Conservation (phyloP, 2,329 filamentous ascomycete species). For the Fusarium sp. region DNA sequence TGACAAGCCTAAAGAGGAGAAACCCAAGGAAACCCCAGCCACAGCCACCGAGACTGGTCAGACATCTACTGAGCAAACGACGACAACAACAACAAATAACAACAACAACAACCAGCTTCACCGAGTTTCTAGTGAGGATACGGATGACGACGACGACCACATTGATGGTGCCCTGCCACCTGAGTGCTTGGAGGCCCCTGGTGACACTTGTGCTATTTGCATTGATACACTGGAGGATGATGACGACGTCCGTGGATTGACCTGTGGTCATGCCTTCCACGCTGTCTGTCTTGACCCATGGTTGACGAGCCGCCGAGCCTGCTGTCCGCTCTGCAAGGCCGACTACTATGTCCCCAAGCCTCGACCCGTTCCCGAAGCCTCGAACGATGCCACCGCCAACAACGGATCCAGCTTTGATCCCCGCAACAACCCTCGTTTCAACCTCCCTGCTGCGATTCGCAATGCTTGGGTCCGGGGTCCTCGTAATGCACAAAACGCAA, state of each 20-base stretch:
- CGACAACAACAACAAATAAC: too few relatives aligned
- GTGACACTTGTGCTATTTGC: slow-evolving; percentile 96
- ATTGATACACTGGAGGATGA: slow-evolving; percentile 94
- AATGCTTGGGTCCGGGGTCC: slow-evolving; percentile 51
- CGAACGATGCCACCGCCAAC: slow-evolving; percentile 48
- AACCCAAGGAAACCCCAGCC: slow-evolving; percentile 31
- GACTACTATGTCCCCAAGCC: slow-evolving; percentile 98
- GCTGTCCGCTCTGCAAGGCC: slow-evolving; percentile 96
- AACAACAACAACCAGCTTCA: slow-evolving; percentile 45
- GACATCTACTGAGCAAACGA: slow-evolving; percentile 37
- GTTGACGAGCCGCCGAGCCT: slow-evolving; percentile 92
- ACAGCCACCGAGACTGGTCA: slow-evolving; percentile 38
- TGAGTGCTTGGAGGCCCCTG: slow-evolving; percentile 82
- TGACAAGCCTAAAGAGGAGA: slow-evolving; percentile 22
- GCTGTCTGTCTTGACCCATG: slow-evolving; percentile 95
- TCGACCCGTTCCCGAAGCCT: slow-evolving; percentile 63
- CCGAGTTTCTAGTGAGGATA: slow-evolving; percentile 61
- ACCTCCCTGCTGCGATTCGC: slow-evolving; percentile 57
- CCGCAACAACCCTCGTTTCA: slow-evolving; percentile 57
- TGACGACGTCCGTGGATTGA: slow-evolving; percentile 92
- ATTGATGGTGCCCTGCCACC: slow-evolving; percentile 85
- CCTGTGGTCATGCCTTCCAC: slow-evolving; percentile 98
- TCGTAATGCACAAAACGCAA: slow-evolving; percentile 8
- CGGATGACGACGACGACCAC: slow-evolving; percentile 79
- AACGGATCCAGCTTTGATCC: slow-evolving; percentile 44